Evolutionary conservation across 2,329 filamentous ascomycete species (phyloP), one percentile per base, ranked within the genome.

Genomic region (Lizonia empirigonia): DNA sequence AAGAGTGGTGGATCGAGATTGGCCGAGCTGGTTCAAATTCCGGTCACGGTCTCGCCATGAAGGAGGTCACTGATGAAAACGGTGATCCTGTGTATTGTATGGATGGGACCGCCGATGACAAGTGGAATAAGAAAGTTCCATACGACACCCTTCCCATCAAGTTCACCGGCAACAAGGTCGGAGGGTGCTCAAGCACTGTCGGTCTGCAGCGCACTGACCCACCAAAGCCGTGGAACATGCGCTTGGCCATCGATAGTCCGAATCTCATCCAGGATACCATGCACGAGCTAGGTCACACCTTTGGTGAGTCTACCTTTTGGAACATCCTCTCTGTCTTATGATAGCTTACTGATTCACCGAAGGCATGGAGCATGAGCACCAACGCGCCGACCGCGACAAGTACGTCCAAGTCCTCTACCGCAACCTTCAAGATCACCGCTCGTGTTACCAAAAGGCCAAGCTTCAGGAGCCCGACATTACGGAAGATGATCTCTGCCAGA

Each of bases 341-440:
- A 5, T 4, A 22, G 10, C 13, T 1, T 13, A 44, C 20, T 27
- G 22, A 45, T 26, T 20, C 7, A 2, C 10, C 18, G 1, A 1
- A 50, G 48, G 41, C 13, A 53, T 58, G 53, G 35, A 37, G 9
- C 42, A 56, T 13, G 41, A 53, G 24, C 45, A 56, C 24, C 42
- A 48, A 16, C 41, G 45, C 12, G 4, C 23, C 13, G 35, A 53
- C 23, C 18, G 45, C 42, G 49, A 58, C 39, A 45, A 34, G 13
- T 48, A 50, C n/a, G 24, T 50, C 9, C 18, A 48, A 5, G 26
- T 50, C 38, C n/a, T 32, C 3, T 39, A 50, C 23, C 24, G 26
- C 6, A 20, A 22, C 7, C 24, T 48, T 1, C 16, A 19, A 9
- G 30, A 55, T n/a, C 27, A 34, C 16, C 20, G 36, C 19, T 26